Percentiles rank a stretch among this genome's conserved stretches.
Conservation (phyloP, 768 basidiomycete genomes). For the Fistulinella prunicolor region DNA sequence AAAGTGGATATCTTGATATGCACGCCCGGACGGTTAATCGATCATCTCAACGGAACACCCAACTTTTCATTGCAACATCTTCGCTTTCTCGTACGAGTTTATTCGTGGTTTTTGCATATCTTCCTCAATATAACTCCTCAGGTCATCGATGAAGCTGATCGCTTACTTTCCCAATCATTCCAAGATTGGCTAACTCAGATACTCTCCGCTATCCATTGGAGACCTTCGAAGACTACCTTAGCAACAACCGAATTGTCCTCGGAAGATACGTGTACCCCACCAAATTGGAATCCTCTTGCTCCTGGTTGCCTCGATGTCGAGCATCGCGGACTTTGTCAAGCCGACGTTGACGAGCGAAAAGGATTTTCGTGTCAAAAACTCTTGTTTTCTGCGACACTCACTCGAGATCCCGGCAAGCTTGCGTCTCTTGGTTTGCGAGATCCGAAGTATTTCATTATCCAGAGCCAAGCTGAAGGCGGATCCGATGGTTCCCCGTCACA, state of each 20-base stretch:
- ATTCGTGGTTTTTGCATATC: neutral
- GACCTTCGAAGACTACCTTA: constrained; percentile 15
- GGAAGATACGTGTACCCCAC: constrained; percentile 5
- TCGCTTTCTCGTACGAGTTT: constrained; percentile 77
- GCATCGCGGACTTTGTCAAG: constrained; percentile 26
- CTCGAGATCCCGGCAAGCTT: constrained; percentile 91
- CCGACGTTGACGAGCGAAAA: constrained; percentile 56
- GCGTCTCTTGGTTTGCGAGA: constrained; percentile 72
- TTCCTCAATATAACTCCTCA: constrained; percentile 29
- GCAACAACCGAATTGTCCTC: constrained; percentile 2
- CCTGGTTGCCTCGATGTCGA: constrained; percentile 49
- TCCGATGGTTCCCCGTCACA: constrained; percentile 43
- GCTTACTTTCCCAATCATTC: constrained; percentile 92
- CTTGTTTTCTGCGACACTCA: constrained; percentile 94
- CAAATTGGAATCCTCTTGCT: constrained; percentile 46
- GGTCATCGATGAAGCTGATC: constrained; percentile 98
- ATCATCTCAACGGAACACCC: constrained; percentile 83
- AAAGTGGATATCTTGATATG: constrained; percentile 93
- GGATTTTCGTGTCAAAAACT: constrained; percentile 85
- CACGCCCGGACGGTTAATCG: constrained; percentile 93
- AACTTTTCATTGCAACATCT: constrained; percentile 94
- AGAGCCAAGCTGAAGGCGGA: constrained; percentile 40
- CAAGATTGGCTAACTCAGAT: constrained; percentile 93
- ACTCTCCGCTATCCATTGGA: constrained; percentile 63
- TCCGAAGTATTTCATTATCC: constrained; percentile 88